Evolutionary conservation across 345 rosid species (phyloP).

Genomic region (Lepidium africanum): DNA sequence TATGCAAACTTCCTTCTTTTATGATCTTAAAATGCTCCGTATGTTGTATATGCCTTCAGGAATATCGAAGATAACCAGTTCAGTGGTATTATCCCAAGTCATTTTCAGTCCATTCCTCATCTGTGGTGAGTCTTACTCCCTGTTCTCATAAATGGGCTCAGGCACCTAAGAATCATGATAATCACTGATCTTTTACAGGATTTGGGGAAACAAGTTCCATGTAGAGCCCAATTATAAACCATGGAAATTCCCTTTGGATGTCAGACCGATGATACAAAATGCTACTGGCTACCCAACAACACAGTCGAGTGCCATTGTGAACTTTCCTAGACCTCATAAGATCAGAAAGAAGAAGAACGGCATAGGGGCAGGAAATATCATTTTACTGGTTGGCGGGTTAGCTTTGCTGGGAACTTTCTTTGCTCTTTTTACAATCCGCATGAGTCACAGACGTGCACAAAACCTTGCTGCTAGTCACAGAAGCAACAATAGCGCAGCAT

Average conservation of each 20-base stretch:
- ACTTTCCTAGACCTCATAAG: constrained; percentile 36
- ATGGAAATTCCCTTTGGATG: constrained; percentile 66
- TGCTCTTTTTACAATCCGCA: constrained; percentile 40
- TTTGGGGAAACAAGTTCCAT: constrained; percentile 72
- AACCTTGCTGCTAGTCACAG: constrained; percentile 28
- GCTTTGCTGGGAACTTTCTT: constrained; percentile 51
- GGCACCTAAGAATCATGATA: background rate
- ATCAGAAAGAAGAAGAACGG: constrained; percentile 37
- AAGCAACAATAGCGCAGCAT: constrained; percentile 32
- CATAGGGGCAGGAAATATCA: constrained; percentile 49
- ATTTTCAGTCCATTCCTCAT: constrained; percentile 73
- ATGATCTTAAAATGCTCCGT: constrained; percentile 13
- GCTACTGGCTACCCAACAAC: constrained; percentile 52
- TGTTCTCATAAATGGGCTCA: background rate
- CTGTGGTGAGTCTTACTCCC: constrained; percentile 45
- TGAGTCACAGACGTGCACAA: constrained; percentile 29
- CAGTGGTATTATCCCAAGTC: constrained; percentile 76
- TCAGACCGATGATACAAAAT: constrained; percentile 36
- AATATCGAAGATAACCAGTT: constrained; percentile 72
- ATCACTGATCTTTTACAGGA: constrained; percentile 38
- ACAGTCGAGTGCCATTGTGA: constrained; percentile 68
- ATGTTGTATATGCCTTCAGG: constrained; percentile 35
- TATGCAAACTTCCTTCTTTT: constrained; percentile 11
- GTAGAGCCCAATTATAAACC: constrained; percentile 48
- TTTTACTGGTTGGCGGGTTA: constrained; percentile 51